These are phyloP conservation scores for Flaveria trinervia DNA, from an alignment of 129 eudicot genomes.

Conservation along the genomic window DNA sequence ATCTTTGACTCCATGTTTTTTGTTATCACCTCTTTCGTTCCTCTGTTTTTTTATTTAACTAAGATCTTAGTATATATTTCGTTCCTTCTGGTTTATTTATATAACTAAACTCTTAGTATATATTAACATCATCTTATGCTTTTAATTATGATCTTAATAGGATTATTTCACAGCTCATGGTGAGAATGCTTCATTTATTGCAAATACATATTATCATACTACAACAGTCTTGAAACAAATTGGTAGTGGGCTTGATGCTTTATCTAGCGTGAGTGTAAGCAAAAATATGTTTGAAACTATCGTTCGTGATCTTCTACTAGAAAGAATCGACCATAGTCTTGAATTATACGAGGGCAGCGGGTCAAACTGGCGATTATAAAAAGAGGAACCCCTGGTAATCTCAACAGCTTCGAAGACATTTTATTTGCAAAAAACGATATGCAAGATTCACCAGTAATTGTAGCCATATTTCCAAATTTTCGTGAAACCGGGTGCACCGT, in stretches of 20 bases:
- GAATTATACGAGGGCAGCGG: slow-evolving; percentile 93
- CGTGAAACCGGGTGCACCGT: slow-evolving; percentile 71
- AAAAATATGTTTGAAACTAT: slow-evolving; percentile 89
- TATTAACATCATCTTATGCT: not conserved
- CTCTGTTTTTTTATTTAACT: not conserved
- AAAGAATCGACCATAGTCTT: slow-evolving; percentile 87
- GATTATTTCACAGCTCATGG: slow-evolving; percentile 93
- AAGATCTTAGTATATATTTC: not conserved
- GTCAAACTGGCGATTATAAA: slow-evolving; percentile 80
- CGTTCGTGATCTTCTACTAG: slow-evolving; percentile 84
- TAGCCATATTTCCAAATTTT: slow-evolving; percentile 61
- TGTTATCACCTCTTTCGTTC: not conserved
- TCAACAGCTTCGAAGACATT: slow-evolving; percentile 87
- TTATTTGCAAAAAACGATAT: slow-evolving; percentile 91
- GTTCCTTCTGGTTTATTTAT: not conserved
- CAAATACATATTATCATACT: slow-evolving; percentile 86
- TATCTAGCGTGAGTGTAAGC: slow-evolving; percentile 82
- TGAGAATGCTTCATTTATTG: slow-evolving; percentile 83
- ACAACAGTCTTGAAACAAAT: slow-evolving; percentile 86
- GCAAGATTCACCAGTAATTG: slow-evolving; percentile 87
- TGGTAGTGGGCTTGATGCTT: slow-evolving; percentile 72
- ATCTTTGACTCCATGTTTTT: not conserved
- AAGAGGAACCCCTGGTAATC: slow-evolving; percentile 93
- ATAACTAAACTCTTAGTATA: not conserved
- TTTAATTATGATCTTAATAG: slow-evolving; percentile 37